Evolutionary conservation across 108 stramenopile species (phyloP).

Genomic region (Skeletonema potamos): DNA sequence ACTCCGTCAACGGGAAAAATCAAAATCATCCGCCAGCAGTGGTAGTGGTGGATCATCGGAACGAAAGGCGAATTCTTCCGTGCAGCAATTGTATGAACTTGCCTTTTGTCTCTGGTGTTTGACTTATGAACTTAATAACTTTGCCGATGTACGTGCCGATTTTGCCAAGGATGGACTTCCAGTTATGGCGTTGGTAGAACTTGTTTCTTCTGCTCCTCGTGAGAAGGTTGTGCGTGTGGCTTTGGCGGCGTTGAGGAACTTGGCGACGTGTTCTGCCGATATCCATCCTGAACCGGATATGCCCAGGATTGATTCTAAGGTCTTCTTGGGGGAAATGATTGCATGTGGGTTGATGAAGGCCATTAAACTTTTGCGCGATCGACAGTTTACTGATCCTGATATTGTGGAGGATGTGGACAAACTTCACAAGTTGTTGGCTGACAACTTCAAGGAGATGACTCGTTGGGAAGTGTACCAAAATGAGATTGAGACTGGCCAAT

Average conservation of each 20-base stretch:
- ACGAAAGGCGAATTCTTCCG: conserved; percentile 68
- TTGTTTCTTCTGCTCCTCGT: conserved; percentile 74
- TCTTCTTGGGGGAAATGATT: conserved; percentile 75
- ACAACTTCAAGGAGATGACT: conserved; percentile 79
- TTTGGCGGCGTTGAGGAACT: conserved; percentile 68
- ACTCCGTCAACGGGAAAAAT: conserved; percentile 60
- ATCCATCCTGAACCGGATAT: conserved; percentile 36
- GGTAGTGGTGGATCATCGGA: conserved; percentile 38
- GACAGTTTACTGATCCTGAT: conserved; percentile 87
- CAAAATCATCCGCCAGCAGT: conserved; percentile 11
- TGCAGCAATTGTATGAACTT: conserved; percentile 96
- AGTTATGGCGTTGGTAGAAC: conserved; percentile 60
- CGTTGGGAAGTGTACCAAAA: conserved; percentile 82
- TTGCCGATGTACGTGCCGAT: conserved; percentile 66
- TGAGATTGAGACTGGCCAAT: conserved; percentile 79
- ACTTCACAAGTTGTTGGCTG: conserved; percentile 60
- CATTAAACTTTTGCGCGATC: conserved; percentile 51
- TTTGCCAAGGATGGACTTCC: conserved; percentile 79
- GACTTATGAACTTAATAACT: conserved; percentile 83
- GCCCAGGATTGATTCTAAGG: conserved; percentile 39
- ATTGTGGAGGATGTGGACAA: conserved; percentile 68
- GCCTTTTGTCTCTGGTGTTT: conserved; percentile 94
- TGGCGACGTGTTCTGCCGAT: conserved; percentile 59
- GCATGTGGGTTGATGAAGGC: conserved; percentile 68
- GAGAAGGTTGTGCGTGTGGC: conserved; percentile 88